A percentile compares a stretch with the other conserved stretches of the same genome.
phyloP scores from a whole-genome alignment of 1,284 basidiomycete species.

The Sanghuangporus baumii region DNA sequence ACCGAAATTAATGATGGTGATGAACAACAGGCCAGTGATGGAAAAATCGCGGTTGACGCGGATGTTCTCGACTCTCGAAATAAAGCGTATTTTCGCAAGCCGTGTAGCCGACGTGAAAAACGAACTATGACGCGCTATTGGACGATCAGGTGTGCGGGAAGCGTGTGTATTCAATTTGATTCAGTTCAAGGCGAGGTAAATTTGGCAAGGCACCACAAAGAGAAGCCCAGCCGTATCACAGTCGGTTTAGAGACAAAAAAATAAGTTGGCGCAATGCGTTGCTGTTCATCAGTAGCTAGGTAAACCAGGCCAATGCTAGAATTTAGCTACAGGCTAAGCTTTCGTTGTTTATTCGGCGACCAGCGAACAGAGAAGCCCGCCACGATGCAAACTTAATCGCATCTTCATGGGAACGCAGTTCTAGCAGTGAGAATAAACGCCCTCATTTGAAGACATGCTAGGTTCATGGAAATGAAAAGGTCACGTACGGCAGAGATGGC shows the following conservation, averaged over 20 bases:
- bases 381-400: neutral
- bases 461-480: no score
- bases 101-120: neutral
- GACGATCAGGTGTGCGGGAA: neutral
- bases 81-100: neutral
- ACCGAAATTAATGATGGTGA: neutral
- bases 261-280: neutral
- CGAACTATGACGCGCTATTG: neutral
- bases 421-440: neutral
- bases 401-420: neutral
- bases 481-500: no score
- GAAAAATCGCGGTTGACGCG: neutral
- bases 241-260: neutral
- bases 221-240: neutral
- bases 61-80: neutral
- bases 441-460: neutral
- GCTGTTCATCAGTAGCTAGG: neutral
- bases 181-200: neutral
- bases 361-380: neutral
- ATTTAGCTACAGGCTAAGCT: neutral
- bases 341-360: neutral
- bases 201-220: neutral
- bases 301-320: neutral
- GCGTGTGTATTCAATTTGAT: neutral
- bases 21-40: neutral